Evolutionary conservation across 2,329 filamentous ascomycete genomes (phyloP), one percentile per base, ranked within the genome.

Genomic region (Paraconiothyrium brasiliense): DNA sequence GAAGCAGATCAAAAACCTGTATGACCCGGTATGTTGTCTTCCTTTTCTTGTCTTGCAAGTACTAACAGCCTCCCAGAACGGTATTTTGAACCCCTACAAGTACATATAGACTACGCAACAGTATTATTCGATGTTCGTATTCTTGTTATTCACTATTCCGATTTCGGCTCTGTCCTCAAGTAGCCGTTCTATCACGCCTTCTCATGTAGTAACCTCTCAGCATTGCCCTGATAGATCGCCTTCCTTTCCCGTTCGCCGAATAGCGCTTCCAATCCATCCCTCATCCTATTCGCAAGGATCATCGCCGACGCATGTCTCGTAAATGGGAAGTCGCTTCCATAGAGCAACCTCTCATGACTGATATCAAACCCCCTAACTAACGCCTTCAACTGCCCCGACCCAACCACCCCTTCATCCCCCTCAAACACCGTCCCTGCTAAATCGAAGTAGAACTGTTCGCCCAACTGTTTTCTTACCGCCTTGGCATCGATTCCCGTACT

Each of bases 41-140:
- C 16, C 37, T 9, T 30, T 1, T 44, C 16, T 24, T 52, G 24
- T 54, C 55, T 16, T 56, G 20, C 43, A 22, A 9, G 20, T 6
- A 54, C 72, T 70, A 63, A 77, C 62, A 1, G 22, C 16, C 0
- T 8, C 34, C 8, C 35, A 97, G 93, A 97, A 97, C 70, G 94
- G 93, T 51, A 98, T 98, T 80, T 96, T 98, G 93, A 98, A 97
- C 81, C 94, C 94, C 0, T 98, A 98, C 84, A 98, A 98, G 82
- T 98, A 97, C 79, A 91, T 98, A 59, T 64, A 61, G 50, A 22
- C 20, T 54, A 32, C 13, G 22, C 20, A 44, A 50, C 50, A 44
- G 54, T 52, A 57, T 56, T 48, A 63, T 48, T 49, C 62, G 30
- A 48, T 54, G 11, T 37, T 11, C 43, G 35, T 43, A 22, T 59